A percentile compares a stretch with the other conserved stretches of the same genome.
These are phyloP conservation scores for Clathrospora elynae DNA, from an alignment of 2,329 filamentous ascomycete species.

Conservation along the genomic window DNA sequence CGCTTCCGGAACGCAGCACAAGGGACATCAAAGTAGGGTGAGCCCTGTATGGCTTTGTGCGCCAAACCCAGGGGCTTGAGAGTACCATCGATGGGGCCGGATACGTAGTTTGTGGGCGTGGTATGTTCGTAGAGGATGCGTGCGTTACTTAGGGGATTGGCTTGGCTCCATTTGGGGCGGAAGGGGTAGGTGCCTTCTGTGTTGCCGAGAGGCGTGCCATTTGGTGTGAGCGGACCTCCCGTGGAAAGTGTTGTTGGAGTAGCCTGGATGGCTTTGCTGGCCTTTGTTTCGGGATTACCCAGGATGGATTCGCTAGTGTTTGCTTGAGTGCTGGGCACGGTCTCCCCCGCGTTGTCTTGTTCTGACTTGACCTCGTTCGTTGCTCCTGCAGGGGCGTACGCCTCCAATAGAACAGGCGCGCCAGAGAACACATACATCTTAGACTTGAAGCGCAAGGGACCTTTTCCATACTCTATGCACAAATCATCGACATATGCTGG, in stretches of 20 bases:
- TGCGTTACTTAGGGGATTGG: neutral
- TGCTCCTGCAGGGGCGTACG: neutral
- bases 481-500: conserved; percentile 34
- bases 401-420: neutral
- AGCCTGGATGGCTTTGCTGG: no score
- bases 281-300: neutral
- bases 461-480: conserved; percentile 14
- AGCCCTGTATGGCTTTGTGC: neutral
- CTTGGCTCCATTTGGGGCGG: neutral
- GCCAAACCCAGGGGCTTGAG: neutral
- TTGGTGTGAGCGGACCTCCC: neutral
- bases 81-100: neutral
- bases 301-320: conserved; percentile 1
- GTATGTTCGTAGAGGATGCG: neutral
- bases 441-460: conserved; percentile 8
- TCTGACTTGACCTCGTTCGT: neutral
- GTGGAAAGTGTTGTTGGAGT: no score
- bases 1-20: neutral
- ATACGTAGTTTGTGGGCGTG: neutral
- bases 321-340: neutral
- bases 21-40: conserved; percentile 1
- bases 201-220: neutral
- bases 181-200: neutral
- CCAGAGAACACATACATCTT: conserved; percentile 1
- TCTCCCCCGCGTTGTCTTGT: neutral